Conservation (phyloP, 2,329 filamentous ascomycete species). For the Xylaria sp. region DNA sequence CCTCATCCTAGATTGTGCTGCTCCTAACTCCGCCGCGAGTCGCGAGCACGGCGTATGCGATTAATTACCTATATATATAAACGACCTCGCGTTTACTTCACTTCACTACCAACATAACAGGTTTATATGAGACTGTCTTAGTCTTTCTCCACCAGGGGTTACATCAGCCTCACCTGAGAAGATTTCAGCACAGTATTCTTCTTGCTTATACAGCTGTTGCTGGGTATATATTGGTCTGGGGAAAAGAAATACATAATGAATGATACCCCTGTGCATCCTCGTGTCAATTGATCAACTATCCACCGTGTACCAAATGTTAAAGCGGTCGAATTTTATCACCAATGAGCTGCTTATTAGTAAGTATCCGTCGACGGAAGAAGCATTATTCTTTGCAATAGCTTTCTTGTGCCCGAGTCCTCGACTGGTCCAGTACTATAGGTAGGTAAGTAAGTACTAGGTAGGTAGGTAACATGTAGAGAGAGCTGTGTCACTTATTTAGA, state of each 20-base stretch:
- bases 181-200: not conserved
- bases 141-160: not conserved
- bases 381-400: not conserved
- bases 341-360: not conserved
- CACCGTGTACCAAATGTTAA: not conserved
- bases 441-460: not conserved
- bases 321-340: not conserved
- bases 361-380: too few relatives aligned
- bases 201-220: not conserved
- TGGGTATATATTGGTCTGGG: constrained; percentile 1
- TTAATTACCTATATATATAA: not conserved
- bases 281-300: not conserved
- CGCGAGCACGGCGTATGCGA: not conserved
- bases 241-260: constrained; percentile 29
- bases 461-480: not conserved
- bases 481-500: not conserved
- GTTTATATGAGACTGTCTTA: not conserved
- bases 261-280: constrained; percentile 28
- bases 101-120: not conserved
- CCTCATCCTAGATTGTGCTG: not conserved
- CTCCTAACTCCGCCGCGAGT: not conserved
- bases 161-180: constrained; percentile 8
- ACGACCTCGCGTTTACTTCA: not conserved
- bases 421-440: too few relatives aligned
- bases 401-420: not conserved